These are phyloP conservation scores for Discostella pseudostelligera DNA, from an alignment of 108 stramenopile species.

Conservation along the genomic window DNA sequence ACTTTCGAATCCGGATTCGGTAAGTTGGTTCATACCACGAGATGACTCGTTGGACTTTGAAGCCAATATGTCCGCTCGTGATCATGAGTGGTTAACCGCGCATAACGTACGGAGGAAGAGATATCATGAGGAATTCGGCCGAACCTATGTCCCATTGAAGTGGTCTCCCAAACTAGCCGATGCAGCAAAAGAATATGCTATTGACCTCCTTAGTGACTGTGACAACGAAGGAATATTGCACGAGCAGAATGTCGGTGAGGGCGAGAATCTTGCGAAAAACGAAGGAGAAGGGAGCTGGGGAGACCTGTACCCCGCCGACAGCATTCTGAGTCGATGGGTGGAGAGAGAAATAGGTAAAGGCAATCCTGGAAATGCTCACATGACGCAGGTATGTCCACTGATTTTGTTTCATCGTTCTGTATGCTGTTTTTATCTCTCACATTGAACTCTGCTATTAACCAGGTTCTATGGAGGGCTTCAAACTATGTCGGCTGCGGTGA, in stretches of 20 bases:
- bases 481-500: constrained; percentile 32
- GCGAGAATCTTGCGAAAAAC: constrained; percentile 34
- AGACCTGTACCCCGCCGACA: constrained; percentile 21
- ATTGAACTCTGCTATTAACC: not conserved
- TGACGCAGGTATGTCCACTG: constrained; percentile 17
- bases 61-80: constrained; percentile 1
- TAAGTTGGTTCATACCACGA: not conserved
- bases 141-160: constrained; percentile 27
- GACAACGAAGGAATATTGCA: constrained; percentile 11
- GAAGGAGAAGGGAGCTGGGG: constrained; percentile 13
- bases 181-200: constrained; percentile 14
- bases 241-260: constrained; percentile 13
- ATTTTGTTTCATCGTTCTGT: not conserved
- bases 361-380: constrained; percentile 23
- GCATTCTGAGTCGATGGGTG: constrained; percentile 24
- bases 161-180: constrained; percentile 16
- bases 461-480: constrained; percentile 25
- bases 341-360: constrained; percentile 21
- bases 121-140: constrained; percentile 20
- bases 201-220: constrained; percentile 16
- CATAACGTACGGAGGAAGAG: constrained; percentile 33
- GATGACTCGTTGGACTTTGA: not conserved
- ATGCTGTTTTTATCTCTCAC: not conserved
- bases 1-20: not conserved
- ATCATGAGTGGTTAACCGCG: constrained; percentile 25